phyloP scores from a whole-genome alignment of 2,329 filamentous ascomycete species.

The Trichophyton benhamiae region DNA sequence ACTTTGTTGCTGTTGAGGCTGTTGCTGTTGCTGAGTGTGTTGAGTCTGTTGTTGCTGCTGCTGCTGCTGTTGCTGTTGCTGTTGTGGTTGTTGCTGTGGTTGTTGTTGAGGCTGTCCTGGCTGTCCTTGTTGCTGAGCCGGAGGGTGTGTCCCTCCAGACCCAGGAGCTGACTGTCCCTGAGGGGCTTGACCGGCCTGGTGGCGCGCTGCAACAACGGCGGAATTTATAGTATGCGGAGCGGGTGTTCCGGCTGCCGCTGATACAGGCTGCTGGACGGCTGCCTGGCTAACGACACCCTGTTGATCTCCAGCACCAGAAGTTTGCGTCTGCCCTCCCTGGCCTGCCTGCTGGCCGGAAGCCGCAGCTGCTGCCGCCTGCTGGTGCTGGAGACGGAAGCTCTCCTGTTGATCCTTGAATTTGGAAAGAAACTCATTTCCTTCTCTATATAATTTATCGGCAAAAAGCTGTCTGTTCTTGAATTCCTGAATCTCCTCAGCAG shows the following conservation, averaged over 20 bases:
- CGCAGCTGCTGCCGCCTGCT: conserved; percentile 21
- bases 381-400: conserved; percentile 29
- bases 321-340: neutral
- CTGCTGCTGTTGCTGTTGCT: conserved; percentile 10
- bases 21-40: conserved; percentile 15
- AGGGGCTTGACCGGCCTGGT: conserved; percentile 17
- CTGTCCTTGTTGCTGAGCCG: conserved; percentile 12
- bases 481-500: conserved; percentile 32
- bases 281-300: conserved; percentile 11
- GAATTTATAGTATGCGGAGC: conserved; percentile 38
- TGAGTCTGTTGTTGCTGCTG: conserved; percentile 13
- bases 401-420: conserved; percentile 40
- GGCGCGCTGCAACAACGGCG: conserved; percentile 33
- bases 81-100: conserved; percentile 13
- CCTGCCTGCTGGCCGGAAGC: conserved; percentile 11
- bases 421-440: conserved; percentile 35
- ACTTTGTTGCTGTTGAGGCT: conserved; percentile 10
- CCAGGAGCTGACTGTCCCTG: neutral
- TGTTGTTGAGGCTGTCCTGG: conserved; percentile 15
- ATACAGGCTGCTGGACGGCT: conserved; percentile 16
- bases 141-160: conserved; percentile 7
- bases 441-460: conserved; percentile 31
- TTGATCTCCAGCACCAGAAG: conserved; percentile 8
- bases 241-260: conserved; percentile 18
- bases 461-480: conserved; percentile 31